Evolutionary conservation across 75 land plant genomes (phyloP).

Genomic region (Cunninghamia lanceolata): DNA sequence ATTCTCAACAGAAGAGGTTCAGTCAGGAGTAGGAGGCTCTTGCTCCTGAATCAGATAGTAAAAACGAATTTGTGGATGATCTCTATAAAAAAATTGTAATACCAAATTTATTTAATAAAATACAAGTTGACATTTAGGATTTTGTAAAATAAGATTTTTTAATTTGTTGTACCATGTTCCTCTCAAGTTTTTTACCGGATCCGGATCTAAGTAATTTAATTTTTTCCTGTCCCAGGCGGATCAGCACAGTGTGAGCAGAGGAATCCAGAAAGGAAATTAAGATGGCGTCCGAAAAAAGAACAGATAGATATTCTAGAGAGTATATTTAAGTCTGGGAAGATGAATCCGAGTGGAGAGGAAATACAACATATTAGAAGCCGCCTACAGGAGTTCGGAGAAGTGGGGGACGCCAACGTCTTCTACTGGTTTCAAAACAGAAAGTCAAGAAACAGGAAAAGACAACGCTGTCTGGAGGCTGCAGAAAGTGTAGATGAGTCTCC

Average conservation of each 20-base stretch:
- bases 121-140: no score
- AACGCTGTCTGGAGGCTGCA: slow-evolving; percentile 34
- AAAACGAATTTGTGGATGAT: background rate
- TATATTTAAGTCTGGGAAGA: slow-evolving; percentile 63
- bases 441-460: no score
- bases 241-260: background rate
- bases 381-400: no score
- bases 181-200: background rate
- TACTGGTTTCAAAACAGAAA: slow-evolving; percentile 21
- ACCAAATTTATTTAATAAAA: no score
- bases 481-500: background rate
- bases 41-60: background rate
- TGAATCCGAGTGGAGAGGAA: slow-evolving; percentile 57
- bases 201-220: background rate
- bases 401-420: slow-evolving; percentile 53
- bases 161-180: background rate
- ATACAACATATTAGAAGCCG: background rate
- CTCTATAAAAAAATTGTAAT: no score
- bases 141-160: no score
- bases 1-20: no score
- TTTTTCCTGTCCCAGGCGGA: no score
- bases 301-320: slow-evolving; percentile 72
- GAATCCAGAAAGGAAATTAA: slow-evolving; percentile 4
- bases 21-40: no score
- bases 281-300: slow-evolving; percentile 76